Base-by-base conservation (phyloP, 2,329 filamentous ascomycete species). In the Fusarium equiseti region DNA sequence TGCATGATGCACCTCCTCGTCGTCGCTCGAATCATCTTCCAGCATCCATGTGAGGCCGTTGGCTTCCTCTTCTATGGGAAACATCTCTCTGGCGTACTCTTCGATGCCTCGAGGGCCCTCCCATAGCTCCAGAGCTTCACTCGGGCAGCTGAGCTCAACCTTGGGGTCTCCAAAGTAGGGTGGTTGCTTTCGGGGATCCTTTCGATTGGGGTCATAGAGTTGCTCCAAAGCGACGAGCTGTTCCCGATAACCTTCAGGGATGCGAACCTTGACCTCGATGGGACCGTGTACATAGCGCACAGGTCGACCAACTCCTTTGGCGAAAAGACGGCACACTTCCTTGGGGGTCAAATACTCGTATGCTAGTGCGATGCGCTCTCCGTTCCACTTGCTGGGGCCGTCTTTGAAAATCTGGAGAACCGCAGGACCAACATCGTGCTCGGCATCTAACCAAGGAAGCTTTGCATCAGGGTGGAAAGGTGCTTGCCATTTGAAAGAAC, bases 381-480 rank as follows among this genome's bases (percentile, higher is more conserved):
- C 85, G n/a, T 91, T 90, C 95, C 95, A 98, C 80, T 93, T 94
- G 71, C 87, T 85, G 8, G 92, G 88, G 3, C 95, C 95, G 78
- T 98, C 95, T 81, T 98, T 98, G 86, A 98, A 95, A 59, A 98
- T 91, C 79, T 98, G 95, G 59, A 97, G 84, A 49, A 98, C 89
- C 4, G 95, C 93, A 3, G 96, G 94, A 6, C 96, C 96, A 45
- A 98, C 91, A 75, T 99, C 96, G 77, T 98, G 95, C 81, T 98
- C 96, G 7, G 95, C 94, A 77, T 99, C 96, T 42, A 99, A 85
- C 94, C 95, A 99, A 1, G 96, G 96, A 40, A 99, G 86, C 69
- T 94, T 93, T 62, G 91, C 92, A 74, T 97, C 89, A 3, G 94
- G 92, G 75, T 97, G 93, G 80, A 98, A 98, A 1, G 96, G 96